Conservation (phyloP, 768 basidiomycete genomes). For the Cyathus striatus region DNA sequence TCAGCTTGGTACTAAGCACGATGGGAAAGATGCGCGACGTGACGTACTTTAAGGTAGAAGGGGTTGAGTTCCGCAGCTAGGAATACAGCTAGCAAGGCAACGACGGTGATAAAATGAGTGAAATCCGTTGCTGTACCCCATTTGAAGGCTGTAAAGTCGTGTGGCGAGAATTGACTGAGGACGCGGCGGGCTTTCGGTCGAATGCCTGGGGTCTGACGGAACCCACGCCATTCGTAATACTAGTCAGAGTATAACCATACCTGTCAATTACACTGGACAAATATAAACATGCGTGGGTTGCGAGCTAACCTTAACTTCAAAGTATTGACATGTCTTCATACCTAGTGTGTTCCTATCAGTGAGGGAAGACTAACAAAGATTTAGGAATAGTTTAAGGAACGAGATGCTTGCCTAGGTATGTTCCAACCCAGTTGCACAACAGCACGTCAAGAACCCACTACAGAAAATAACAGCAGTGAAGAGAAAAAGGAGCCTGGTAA, state of each 20-base stretch:
- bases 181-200: conserved; percentile 78
- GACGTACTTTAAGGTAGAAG: conserved; percentile 76
- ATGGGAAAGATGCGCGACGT: conserved; percentile 1
- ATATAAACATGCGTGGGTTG: conserved; percentile 1
- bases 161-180: conserved; percentile 79
- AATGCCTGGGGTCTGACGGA: conserved; percentile 71
- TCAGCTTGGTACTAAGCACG: conserved; percentile 1
- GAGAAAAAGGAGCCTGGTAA: too few relatives aligned
- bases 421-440: conserved; percentile 85
- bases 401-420: conserved; percentile 74
- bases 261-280: too few relatives aligned
- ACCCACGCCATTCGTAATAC: conserved; percentile 85
- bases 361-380: conserved; percentile 5
- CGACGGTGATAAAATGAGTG: conserved; percentile 69
- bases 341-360: conserved; percentile 34
- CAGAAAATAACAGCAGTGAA: too few relatives aligned
- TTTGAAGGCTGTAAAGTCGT: conserved; percentile 84
- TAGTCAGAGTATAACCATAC: conserved; percentile 19
- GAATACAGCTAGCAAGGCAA: conserved; percentile 71
- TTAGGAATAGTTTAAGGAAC: conserved; percentile 4
- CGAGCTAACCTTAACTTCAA: conserved; percentile 73
- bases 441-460: conserved; percentile 88
- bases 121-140: conserved; percentile 81
- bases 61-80: conserved; percentile 83
- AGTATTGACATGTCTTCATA: conserved; percentile 83